Percentiles rank a stretch among this genome's conserved stretches.
phyloP scores from a whole-genome alignment of 768 basidiomycete genomes.

The Guyanaporus albipodus region DNA sequence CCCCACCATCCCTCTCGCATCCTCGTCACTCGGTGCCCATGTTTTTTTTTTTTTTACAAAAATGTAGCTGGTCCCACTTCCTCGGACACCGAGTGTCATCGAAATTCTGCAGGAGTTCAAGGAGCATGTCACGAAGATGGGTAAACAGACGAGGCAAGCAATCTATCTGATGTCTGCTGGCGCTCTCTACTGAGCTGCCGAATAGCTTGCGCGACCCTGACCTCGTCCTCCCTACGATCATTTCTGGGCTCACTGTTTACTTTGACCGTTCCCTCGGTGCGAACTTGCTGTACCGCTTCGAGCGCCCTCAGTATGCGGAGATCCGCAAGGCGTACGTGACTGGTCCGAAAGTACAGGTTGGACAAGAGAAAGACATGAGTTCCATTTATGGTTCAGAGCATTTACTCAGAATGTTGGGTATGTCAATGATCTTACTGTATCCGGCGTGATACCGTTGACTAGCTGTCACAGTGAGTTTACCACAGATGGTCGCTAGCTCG shows the following conservation, averaged over 20 bases:
- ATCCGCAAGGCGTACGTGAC: conserved; percentile 72
- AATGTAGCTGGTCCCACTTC: conserved; percentile 77
- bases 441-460: conserved; percentile 6
- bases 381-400: conserved; percentile 94
- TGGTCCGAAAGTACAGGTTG: conserved; percentile 62
- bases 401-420: conserved; percentile 86
- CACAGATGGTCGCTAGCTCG: conserved; percentile 84
- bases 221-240: conserved; percentile 71
- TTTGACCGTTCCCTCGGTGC: conserved; percentile 90
- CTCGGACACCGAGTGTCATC: conserved; percentile 73
- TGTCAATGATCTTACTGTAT: conserved; percentile 22
- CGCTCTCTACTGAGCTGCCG: neutral
- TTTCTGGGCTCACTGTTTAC: conserved; percentile 83
- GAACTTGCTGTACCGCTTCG: conserved; percentile 91
- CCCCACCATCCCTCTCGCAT: neutral
- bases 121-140: conserved; percentile 48
- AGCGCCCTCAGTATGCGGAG: conserved; percentile 88
- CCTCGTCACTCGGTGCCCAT: neutral
- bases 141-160: conserved; percentile 46
- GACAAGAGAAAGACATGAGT: conserved; percentile 82
- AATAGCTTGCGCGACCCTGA: conserved; percentile 64
- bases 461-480: conserved; percentile 74
- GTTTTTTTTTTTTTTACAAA: too few species aligned
- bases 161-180: neutral
- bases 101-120: conserved; percentile 78